Conservation (phyloP, 177 flowering plant species). For the Telopea speciosissima region DNA sequence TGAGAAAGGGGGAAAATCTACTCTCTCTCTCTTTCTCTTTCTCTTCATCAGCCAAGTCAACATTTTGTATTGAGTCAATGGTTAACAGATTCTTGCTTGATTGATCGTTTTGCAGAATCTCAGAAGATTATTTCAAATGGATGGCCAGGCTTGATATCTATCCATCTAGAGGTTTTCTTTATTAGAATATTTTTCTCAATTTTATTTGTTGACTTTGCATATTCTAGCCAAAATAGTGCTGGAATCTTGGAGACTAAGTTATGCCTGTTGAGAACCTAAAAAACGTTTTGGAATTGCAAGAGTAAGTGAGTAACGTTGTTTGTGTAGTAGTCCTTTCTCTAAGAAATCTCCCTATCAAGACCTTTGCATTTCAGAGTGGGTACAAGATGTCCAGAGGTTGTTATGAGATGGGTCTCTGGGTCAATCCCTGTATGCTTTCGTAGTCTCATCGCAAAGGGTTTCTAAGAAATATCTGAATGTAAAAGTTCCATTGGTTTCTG, state of each 20-base stretch:
- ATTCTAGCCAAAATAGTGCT: not conserved
- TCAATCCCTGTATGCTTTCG: too few relatives aligned
- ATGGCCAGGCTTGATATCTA: conserved; percentile 74
- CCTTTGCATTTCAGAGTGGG: too few relatives aligned
- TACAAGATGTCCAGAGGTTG: too few relatives aligned
- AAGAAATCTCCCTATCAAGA: too few relatives aligned
- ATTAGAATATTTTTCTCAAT: not conserved
- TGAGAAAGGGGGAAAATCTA: too few relatives aligned
- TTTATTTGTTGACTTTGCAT: not conserved
- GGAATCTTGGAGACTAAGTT: not conserved
- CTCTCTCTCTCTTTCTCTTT: not conserved
- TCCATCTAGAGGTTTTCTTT: conserved; percentile 60
- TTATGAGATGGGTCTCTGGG: too few relatives aligned
- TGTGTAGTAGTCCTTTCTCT: too few relatives aligned
- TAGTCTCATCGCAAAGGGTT: too few relatives aligned
- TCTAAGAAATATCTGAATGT: too few relatives aligned
- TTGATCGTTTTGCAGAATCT: conserved; percentile 39
- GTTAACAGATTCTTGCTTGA: not conserved
- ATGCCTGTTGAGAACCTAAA: not conserved
- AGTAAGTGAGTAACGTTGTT: too few relatives aligned
- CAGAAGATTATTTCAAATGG: conserved; percentile 63
- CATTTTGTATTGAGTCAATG: not conserved
- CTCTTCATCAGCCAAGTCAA: not conserved
- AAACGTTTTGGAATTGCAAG: too few relatives aligned
- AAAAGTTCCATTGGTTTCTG: too few relatives aligned